These are phyloP conservation scores for Fusarium luffae DNA, from an alignment of 2,329 filamentous ascomycete species.

Conservation along the genomic window DNA sequence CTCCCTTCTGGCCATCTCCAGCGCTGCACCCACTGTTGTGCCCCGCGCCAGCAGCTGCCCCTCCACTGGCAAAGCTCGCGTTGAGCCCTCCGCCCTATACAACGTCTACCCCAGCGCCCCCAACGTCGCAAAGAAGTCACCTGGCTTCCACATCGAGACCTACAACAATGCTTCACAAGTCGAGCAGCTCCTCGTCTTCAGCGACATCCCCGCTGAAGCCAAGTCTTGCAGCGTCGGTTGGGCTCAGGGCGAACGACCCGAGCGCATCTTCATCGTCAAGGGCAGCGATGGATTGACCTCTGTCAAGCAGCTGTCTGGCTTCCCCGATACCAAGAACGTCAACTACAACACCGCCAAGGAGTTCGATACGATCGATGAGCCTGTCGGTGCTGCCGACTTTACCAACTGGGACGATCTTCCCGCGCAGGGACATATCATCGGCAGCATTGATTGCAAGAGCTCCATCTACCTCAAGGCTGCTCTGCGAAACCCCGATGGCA, in stretches of 20 bases:
- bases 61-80: constrained; percentile 1
- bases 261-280: constrained; percentile 53
- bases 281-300: constrained; percentile 42
- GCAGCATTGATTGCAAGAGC: constrained; percentile 45
- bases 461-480: constrained; percentile 47
- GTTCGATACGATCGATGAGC: constrained; percentile 33
- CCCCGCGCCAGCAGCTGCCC: constrained; percentile 26
- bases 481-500: constrained; percentile 35
- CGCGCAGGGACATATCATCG: constrained; percentile 39
- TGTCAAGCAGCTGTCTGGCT: constrained; percentile 43
- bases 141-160: constrained; percentile 42
- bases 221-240: constrained; percentile 48
- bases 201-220: constrained; percentile 46
- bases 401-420: constrained; percentile 46
- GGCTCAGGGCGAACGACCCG: constrained; percentile 51
- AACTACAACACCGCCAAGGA: constrained; percentile 39
- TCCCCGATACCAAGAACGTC: constrained; percentile 38
- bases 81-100: constrained; percentile 28
- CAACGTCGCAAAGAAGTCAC: constrained; percentile 23
- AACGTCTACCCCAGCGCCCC: constrained; percentile 34
- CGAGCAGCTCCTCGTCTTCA: constrained; percentile 50
- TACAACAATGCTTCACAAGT: constrained; percentile 40
- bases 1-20: constrained; percentile 23
- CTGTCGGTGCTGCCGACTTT: constrained; percentile 45
- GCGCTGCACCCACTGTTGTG: constrained; percentile 16